These are phyloP conservation scores for Pyrenochaeta sp. DNA, from an alignment of 2,329 filamentous ascomycete species.

Conservation along the genomic window DNA sequence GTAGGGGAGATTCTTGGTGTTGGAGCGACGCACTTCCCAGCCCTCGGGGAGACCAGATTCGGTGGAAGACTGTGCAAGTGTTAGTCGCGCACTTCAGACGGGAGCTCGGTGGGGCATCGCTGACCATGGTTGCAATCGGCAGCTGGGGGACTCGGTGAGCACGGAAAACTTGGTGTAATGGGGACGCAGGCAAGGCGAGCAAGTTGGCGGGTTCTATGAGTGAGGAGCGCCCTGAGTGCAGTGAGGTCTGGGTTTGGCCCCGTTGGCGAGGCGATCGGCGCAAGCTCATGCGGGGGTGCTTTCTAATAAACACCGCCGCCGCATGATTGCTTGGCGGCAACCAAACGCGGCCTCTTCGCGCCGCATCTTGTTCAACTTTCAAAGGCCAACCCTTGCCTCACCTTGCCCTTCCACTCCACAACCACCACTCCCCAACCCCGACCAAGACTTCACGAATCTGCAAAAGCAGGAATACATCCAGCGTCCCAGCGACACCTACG, in stretches of 20 bases:
- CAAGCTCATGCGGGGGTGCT: slow-evolving; percentile 29
- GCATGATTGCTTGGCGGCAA: slow-evolving; percentile 2
- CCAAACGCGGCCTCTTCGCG: not conserved
- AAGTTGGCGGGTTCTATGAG: slow-evolving; percentile 5
- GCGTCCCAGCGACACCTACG: not conserved
- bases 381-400: too few relatives aligned
- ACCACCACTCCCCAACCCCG: not conserved
- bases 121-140: slow-evolving; percentile 32
- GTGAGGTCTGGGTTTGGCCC: slow-evolving; percentile 15
- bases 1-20: slow-evolving; percentile 98
- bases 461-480: not conserved
- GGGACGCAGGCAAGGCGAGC: slow-evolving; percentile 4
- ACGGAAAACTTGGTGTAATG: slow-evolving; percentile 1
- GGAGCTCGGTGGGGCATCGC: not conserved
- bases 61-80: slow-evolving; percentile 32
- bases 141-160: not conserved
- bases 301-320: slow-evolving; percentile 13
- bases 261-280: slow-evolving; percentile 28
- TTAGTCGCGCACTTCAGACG: slow-evolving; percentile 25
- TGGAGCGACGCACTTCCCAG: slow-evolving; percentile 97
- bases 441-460: not conserved
- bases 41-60: slow-evolving; percentile 74
- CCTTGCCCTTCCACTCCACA: too few relatives aligned
- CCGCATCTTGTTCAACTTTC: too few relatives aligned
- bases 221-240: slow-evolving; percentile 12